These are phyloP conservation scores for Tetrapisispora arboricola DNA, from an alignment of 805 yeast species.

Conservation along the genomic window DNA sequence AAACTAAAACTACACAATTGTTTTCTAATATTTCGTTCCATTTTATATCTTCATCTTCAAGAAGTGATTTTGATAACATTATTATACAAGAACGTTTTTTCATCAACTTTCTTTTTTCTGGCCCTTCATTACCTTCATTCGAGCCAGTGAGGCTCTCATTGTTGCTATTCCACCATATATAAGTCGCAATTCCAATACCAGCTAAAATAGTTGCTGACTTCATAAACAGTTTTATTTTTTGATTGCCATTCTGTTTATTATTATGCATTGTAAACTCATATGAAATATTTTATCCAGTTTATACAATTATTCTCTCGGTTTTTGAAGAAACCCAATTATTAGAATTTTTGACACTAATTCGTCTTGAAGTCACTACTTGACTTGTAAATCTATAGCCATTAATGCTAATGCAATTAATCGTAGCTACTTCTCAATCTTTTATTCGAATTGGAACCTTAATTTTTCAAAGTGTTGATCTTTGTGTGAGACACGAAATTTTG, in stretches of 20 bases:
- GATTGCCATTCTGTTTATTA: not conserved
- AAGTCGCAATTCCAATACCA: not conserved
- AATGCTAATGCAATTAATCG: too few relatives aligned
- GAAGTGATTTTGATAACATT: conserved; percentile 10
- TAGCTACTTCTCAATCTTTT: too few relatives aligned
- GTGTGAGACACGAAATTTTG: too few relatives aligned
- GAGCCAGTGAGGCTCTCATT: not conserved
- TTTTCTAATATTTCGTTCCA: conserved; percentile 15
- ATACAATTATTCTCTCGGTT: too few relatives aligned
- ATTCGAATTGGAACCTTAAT: too few relatives aligned
- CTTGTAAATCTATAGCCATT: too few relatives aligned
- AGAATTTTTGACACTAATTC: too few relatives aligned
- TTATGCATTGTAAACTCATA: not conserved
- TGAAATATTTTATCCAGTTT: too few relatives aligned
- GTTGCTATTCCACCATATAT: conserved; percentile 1
- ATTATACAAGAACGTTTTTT: conserved; percentile 12
- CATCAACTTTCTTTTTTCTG: not conserved
- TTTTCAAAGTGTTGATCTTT: too few relatives aligned
- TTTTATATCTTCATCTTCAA: conserved; percentile 8
- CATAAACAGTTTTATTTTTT: not conserved
- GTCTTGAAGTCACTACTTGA: too few relatives aligned
- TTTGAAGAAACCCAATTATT: too few relatives aligned
- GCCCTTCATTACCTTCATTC: not conserved
- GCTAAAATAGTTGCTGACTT: not conserved
- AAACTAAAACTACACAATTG: conserved; percentile 30